Percentiles rank a stretch among this genome's conserved stretches.
Evolutionary conservation across 208 protist species (phyloP).

Genomic region (Angomonas ambiguus): DNA sequence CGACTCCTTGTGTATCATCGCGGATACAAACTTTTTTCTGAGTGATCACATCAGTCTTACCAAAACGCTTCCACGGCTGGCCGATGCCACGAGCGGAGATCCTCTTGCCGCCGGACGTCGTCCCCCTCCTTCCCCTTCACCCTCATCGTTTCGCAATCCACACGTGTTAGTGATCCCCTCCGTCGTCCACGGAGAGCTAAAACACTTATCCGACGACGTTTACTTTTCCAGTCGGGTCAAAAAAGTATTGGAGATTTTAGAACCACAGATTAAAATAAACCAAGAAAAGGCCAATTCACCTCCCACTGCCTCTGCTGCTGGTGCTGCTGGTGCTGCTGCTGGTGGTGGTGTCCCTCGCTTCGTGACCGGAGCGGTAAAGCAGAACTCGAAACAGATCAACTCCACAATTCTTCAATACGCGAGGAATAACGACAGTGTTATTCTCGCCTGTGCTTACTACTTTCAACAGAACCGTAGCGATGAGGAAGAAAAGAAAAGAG

Average conservation of each 20-base stretch:
- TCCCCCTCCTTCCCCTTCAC: no score
- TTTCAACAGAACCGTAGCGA: constrained; percentile 1
- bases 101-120: not conserved
- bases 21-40: not conserved
- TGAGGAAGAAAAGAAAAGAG: not conserved
- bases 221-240: not conserved
- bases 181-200: not conserved
- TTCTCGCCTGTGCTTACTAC: constrained; percentile 20
- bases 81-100: not conserved
- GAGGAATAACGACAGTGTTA: constrained; percentile 11
- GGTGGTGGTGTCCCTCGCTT: no score
- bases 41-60: not conserved
- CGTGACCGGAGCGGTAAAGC: no score
- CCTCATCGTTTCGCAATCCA: not conserved
- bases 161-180: not conserved
- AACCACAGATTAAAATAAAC: not conserved
- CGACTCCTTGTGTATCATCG: not conserved
- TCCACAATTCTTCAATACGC: constrained; percentile 5
- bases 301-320: no score
- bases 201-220: not conserved
- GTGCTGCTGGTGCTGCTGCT: no score
- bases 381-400: not conserved
- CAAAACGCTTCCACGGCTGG: not conserved
- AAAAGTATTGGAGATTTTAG: not conserved
- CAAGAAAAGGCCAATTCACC: no score